These are phyloP conservation scores for Nidularia sp. DNA, from an alignment of 768 basidiomycete species.

Conservation along the genomic window DNA sequence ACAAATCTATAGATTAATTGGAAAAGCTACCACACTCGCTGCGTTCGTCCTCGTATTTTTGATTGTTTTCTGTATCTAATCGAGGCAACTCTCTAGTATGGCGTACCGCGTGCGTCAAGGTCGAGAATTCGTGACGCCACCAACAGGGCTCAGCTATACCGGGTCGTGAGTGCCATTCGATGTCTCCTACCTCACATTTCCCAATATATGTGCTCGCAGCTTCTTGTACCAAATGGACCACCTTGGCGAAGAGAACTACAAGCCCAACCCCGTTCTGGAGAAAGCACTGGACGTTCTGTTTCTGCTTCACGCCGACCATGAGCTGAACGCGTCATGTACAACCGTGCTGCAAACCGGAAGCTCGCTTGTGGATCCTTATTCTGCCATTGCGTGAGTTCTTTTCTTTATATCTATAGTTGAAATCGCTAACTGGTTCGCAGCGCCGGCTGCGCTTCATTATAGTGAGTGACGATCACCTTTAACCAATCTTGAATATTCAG, in stretches of 20 bases:
- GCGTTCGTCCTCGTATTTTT: conserved; percentile 44
- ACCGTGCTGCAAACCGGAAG: conserved; percentile 86
- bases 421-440: conserved; percentile 23
- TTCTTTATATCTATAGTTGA: background rate
- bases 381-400: conserved; percentile 67
- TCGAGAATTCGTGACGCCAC: conserved; percentile 81
- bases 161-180: conserved; percentile 54
- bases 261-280: conserved; percentile 79
- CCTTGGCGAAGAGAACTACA: conserved; percentile 66
- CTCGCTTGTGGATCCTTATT: conserved; percentile 88
- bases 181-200: background rate
- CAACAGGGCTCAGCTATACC: conserved; percentile 77
- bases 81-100: conserved; percentile 47
- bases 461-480: conserved; percentile 42
- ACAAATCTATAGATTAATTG: conserved; percentile 85
- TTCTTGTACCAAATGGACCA: conserved; percentile 93
- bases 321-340: conserved; percentile 82
- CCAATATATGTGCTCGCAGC: conserved; percentile 24
- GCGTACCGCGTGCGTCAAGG: conserved; percentile 92
- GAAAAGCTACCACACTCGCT: conserved; percentile 85
- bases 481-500: too few species aligned
- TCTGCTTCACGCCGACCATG: conserved; percentile 87
- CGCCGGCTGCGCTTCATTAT: conserved; percentile 84
- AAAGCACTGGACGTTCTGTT: conserved; percentile 88
- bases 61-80: too few species aligned